Percentiles rank a stretch among this genome's conserved stretches.
Conservation (phyloP, 2,329 filamentous ascomycete species). For the Venturia aucupariae region DNA sequence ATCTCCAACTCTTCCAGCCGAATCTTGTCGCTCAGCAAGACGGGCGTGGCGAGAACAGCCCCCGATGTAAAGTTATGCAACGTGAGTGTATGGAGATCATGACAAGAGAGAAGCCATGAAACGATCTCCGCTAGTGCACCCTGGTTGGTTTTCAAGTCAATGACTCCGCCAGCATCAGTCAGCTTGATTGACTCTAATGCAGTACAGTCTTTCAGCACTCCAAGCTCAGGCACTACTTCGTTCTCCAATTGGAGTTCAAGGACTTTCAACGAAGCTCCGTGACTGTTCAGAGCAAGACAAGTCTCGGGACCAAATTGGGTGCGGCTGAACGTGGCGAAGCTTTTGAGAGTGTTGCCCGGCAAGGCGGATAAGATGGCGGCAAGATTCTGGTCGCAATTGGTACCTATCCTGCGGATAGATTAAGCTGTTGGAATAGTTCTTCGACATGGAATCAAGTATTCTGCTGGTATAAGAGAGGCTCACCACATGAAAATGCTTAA, state of each 20-base stretch:
- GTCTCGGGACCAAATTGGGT: slow-evolving; percentile 47
- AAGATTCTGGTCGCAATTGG: slow-evolving; percentile 48
- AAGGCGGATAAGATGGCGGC: slow-evolving; percentile 50
- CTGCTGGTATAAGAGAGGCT: background rate
- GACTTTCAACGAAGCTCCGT: slow-evolving; percentile 45
- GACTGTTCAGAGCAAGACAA: slow-evolving; percentile 44
- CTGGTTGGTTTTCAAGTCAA: slow-evolving; percentile 42
- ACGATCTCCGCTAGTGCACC: slow-evolving; percentile 44
- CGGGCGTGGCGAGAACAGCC: slow-evolving; percentile 42
- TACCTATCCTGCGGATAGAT: slow-evolving; percentile 22
- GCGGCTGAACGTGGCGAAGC: slow-evolving; percentile 49
- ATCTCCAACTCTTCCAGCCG: slow-evolving; percentile 41
- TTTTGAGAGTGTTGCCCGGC: slow-evolving; percentile 46
- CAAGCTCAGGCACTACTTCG: slow-evolving; percentile 41
- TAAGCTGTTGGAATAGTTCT: slow-evolving; percentile 20
- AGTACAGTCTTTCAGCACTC: slow-evolving; percentile 40
- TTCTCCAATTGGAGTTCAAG: slow-evolving; percentile 43
- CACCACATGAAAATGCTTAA: slow-evolving; percentile 49
- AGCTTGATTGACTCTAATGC: slow-evolving; percentile 41
- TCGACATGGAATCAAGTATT: background rate
- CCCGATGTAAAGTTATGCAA: slow-evolving; percentile 43
- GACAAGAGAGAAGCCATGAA: slow-evolving; percentile 47
- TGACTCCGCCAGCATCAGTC: slow-evolving; percentile 33
- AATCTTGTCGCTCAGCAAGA: slow-evolving; percentile 39
- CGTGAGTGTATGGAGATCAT: slow-evolving; percentile 39